Evolutionary conservation across 495 filamentous ascomycete genomes (phyloP).

Genomic region (Neurospora sp.): DNA sequence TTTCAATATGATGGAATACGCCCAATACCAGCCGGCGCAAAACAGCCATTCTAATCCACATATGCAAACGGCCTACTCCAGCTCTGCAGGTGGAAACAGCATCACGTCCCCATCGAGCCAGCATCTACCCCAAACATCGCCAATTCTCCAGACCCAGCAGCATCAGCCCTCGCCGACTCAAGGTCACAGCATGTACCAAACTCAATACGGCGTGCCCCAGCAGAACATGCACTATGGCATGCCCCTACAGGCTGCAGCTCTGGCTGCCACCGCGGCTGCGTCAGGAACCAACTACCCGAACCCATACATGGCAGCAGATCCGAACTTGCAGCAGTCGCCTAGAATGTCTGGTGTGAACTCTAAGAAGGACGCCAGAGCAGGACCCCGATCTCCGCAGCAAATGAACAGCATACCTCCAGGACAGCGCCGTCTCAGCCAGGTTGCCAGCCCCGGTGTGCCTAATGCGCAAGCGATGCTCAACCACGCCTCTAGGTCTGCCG

Average conservation of each 20-base stretch:
- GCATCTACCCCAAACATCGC: slow-evolving; percentile 49
- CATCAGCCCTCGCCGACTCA: slow-evolving; percentile 43
- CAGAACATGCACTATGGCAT: slow-evolving; percentile 53
- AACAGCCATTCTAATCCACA: slow-evolving; percentile 40
- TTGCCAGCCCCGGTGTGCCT: slow-evolving; percentile 52
- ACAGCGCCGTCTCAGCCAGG: slow-evolving; percentile 51
- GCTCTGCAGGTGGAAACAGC: slow-evolving; percentile 46
- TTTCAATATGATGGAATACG: slow-evolving; percentile 58
- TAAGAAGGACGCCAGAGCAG: slow-evolving; percentile 46
- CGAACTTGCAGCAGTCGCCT: slow-evolving; percentile 49
- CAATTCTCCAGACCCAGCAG: slow-evolving; percentile 52
- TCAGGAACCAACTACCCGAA: slow-evolving; percentile 47
- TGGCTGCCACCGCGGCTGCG: slow-evolving; percentile 60
- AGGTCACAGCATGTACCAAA: slow-evolving; percentile 49
- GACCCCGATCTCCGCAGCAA: slow-evolving; percentile 51
- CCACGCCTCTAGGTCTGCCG: slow-evolving; percentile 33
- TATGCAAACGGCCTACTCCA: slow-evolving; percentile 35
- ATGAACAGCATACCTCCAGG: slow-evolving; percentile 40
- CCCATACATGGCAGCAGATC: slow-evolving; percentile 43
- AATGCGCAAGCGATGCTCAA: slow-evolving; percentile 48
- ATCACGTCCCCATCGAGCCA: slow-evolving; percentile 52
- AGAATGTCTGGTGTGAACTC: slow-evolving; percentile 38
- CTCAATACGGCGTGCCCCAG: slow-evolving; percentile 46
- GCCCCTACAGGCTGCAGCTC: slow-evolving; percentile 54
- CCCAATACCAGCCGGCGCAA: slow-evolving; percentile 52